Base-by-base conservation (phyloP, 177 flowering plant species). In the Telopea speciosissima region DNA sequence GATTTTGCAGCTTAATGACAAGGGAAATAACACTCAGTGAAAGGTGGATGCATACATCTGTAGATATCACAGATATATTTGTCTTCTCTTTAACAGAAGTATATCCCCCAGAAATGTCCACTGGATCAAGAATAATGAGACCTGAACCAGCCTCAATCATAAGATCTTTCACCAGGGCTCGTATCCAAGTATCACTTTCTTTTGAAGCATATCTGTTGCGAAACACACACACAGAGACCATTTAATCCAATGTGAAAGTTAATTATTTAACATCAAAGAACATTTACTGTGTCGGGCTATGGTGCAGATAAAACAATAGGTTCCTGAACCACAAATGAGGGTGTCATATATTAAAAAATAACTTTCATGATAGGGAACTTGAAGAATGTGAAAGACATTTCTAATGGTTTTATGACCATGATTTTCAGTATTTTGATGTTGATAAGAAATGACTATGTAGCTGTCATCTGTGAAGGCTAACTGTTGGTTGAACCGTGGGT, bases 121-220 rank as follows among this genome's bases (percentile, higher is more conserved):
- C 88, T 36, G 98, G 98, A 79, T 93, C 95, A 77, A 96, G 91
- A 84, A 96, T 77, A 31, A 85, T 78, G 71, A 93, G 91, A 72
- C 99, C 99, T 67, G 99, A 93, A 81, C 99, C 99, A 80, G 98
- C 87, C 82, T 96, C 99, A 68, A 93, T 70, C 31, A 83, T 88
- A 70, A 96, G 79, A 85, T 90, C 96, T 83, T 96, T 96, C 69
- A 96, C 69, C 74, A 91, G 81, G 69, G 95, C 87, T 24, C 97
- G 82, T 72, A 91, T 83, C 99, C 99, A 96, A 49, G 86, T 87
- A 82, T 91, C 99, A 78, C 82, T 87, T 80, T 84, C 98, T 78
- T 93, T 93, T 65, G 94, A 80, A 70, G 99, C 99, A 86, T 82
- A 96, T 98, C 99, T 96, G 73, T 76, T 62, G 63, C 36, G 54